Evolutionary conservation across 257 asterid species (phyloP).

Genomic region (Lithospermum erythrorhizon): DNA sequence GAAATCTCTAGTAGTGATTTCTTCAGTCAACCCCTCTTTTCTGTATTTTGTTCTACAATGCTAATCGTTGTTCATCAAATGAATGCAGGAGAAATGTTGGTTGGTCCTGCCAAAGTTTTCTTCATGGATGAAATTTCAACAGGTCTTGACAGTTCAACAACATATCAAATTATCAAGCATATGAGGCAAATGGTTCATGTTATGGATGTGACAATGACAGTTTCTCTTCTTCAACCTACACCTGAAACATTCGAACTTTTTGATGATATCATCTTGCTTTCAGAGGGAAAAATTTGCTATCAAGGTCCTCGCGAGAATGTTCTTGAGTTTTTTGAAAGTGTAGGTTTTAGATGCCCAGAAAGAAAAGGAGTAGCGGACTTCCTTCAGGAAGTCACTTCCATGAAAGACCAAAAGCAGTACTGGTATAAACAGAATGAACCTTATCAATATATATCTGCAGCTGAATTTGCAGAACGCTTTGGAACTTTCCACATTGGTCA

Average conservation of each 20-base stretch:
- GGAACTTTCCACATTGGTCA: slow-evolving; percentile 60
- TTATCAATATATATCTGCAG: slow-evolving; percentile 46
- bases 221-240: slow-evolving; percentile 93
- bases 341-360: slow-evolving; percentile 87
- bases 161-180: slow-evolving; percentile 68
- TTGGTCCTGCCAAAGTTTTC: slow-evolving; percentile 90
- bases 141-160: slow-evolving; percentile 94
- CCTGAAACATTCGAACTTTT: slow-evolving; percentile 89
- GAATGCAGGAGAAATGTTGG: slow-evolving; percentile 85
- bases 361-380: slow-evolving; percentile 94
- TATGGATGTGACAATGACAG: slow-evolving; percentile 81
- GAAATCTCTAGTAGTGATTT: neutral
- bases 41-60: neutral
- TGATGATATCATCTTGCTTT: slow-evolving; percentile 70
- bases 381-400: slow-evolving; percentile 87
- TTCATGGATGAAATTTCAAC: slow-evolving; percentile 99
- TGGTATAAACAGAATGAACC: slow-evolving; percentile 69
- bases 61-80: neutral
- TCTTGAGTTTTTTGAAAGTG: slow-evolving; percentile 65
- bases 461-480: slow-evolving; percentile 58
- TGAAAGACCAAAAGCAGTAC: slow-evolving; percentile 83
- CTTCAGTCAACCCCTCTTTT: neutral
- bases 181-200: slow-evolving; percentile 95
- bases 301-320: slow-evolving; percentile 92
- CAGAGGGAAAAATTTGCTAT: slow-evolving; percentile 70